Evolutionary conservation across 2,329 filamentous ascomycete species (phyloP).

Genomic region (Pseudogymnoascus sp.): DNA sequence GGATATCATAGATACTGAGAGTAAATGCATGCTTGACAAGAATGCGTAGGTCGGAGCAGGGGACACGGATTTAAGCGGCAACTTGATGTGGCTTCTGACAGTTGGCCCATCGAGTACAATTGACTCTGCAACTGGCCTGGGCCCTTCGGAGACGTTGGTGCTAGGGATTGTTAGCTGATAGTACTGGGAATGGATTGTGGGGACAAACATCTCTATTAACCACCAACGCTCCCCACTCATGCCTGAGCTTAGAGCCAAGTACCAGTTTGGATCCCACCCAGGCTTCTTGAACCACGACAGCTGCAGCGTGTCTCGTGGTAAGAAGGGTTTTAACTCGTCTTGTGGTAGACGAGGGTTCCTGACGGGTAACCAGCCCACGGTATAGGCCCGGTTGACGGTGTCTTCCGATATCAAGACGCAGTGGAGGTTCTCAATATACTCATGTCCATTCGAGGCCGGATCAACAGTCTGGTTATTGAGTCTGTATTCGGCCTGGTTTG

Average conservation of each 20-base stretch:
- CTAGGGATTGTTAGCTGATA: slow-evolving; percentile 11
- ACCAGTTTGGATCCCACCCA: slow-evolving; percentile 68
- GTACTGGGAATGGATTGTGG: not conserved
- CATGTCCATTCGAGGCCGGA: slow-evolving; percentile 48
- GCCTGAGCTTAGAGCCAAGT: slow-evolving; percentile 61
- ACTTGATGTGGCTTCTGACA: slow-evolving; percentile 17
- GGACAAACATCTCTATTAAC: slow-evolving; percentile 48
- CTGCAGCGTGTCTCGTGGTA: slow-evolving; percentile 55
- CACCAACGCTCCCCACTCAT: slow-evolving; percentile 72
- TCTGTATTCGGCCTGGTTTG: slow-evolving; percentile 51
- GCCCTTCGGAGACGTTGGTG: slow-evolving; percentile 12
- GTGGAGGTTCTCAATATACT: slow-evolving; percentile 52
- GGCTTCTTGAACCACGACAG: slow-evolving; percentile 61
- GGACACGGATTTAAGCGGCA: slow-evolving; percentile 22
- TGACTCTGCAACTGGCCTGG: not conserved
- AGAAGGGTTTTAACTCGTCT: slow-evolving; percentile 49
- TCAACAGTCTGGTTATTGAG: slow-evolving; percentile 52
- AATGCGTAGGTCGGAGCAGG: slow-evolving; percentile 26
- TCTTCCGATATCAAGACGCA: slow-evolving; percentile 54
- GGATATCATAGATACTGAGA: slow-evolving; percentile 30
- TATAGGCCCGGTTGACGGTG: slow-evolving; percentile 51
- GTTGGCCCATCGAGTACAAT: slow-evolving; percentile 12
- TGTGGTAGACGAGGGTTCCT: slow-evolving; percentile 38
- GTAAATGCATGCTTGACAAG: slow-evolving; percentile 29
- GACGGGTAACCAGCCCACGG: slow-evolving; percentile 52